These are phyloP conservation scores for Vigna trinervia DNA, from an alignment of 306 rosid species.

Conservation along the genomic window DNA sequence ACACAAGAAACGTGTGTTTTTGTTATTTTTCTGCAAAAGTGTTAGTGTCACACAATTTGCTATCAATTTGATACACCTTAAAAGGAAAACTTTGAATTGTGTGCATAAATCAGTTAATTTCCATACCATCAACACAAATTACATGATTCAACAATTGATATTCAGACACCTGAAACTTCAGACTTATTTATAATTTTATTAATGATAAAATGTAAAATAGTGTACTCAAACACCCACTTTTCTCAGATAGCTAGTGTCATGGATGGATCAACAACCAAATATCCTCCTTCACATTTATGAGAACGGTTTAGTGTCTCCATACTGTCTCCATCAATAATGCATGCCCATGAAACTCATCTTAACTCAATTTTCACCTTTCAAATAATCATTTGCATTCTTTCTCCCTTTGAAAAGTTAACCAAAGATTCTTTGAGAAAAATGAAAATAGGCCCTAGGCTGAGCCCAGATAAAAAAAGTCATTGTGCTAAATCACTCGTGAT, in stretches of 20 bases:
- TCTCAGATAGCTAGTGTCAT: neutral
- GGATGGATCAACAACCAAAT: neutral
- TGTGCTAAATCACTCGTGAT: neutral
- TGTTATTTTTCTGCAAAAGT: neutral
- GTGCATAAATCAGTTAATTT: neutral
- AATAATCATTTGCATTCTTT: slow-evolving; percentile 15
- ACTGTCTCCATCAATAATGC: neutral
- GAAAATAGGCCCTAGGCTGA: neutral
- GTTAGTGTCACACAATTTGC: neutral
- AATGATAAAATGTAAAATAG: neutral
- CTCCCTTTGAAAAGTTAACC: neutral
- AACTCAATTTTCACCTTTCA: neutral
- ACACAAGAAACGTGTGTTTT: neutral
- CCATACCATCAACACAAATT: neutral
- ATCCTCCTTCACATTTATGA: neutral
- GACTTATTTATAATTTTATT: neutral
- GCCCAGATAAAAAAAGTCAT: neutral
- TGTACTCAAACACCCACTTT: neutral
- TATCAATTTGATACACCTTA: neutral
- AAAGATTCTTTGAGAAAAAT: neutral
- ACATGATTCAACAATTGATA: neutral
- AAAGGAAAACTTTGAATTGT: neutral
- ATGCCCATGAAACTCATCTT: neutral
- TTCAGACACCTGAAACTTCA: neutral
- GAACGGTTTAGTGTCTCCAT: neutral